Evolutionary conservation across 306 rosid genomes (phyloP).

Genomic region (apple (Malus domestica)): DNA sequence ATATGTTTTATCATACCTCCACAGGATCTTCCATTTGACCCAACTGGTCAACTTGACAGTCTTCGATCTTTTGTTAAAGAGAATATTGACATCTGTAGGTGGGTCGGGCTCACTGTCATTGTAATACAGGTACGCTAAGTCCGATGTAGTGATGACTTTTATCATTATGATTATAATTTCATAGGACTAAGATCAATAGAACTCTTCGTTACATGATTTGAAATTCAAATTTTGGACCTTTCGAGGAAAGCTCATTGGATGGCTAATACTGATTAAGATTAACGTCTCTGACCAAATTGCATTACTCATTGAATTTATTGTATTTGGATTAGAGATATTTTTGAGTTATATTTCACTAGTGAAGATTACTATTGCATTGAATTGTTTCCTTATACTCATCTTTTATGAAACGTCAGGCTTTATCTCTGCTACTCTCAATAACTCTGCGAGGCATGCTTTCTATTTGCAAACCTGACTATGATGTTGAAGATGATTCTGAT

Average conservation of each 20-base stretch:
- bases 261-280: background rate
- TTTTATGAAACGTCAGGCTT: constrained; percentile 47
- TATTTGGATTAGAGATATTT: background rate
- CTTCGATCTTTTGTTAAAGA: constrained; percentile 60
- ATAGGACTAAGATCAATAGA: background rate
- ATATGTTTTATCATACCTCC: constrained; percentile 18
- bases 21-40: constrained; percentile 84
- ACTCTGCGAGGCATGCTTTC: constrained; percentile 69
- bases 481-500: constrained; percentile 44
- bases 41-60: constrained; percentile 70
- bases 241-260: background rate
- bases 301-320: background rate
- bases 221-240: background rate
- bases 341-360: background rate
- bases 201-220: background rate
- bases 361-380: background rate
- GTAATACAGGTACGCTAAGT: constrained; percentile 58
- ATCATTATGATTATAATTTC: constrained; percentile 10
- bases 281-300: background rate
- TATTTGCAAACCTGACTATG: constrained; percentile 35
- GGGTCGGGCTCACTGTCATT: constrained; percentile 68
- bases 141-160: constrained; percentile 3
- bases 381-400: constrained; percentile 7
- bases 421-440: constrained; percentile 64
- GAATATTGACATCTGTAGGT: constrained; percentile 60